These are phyloP conservation scores for Nakataea oryzae DNA, from an alignment of 2,329 filamentous ascomycete species.

Conservation along the genomic window DNA sequence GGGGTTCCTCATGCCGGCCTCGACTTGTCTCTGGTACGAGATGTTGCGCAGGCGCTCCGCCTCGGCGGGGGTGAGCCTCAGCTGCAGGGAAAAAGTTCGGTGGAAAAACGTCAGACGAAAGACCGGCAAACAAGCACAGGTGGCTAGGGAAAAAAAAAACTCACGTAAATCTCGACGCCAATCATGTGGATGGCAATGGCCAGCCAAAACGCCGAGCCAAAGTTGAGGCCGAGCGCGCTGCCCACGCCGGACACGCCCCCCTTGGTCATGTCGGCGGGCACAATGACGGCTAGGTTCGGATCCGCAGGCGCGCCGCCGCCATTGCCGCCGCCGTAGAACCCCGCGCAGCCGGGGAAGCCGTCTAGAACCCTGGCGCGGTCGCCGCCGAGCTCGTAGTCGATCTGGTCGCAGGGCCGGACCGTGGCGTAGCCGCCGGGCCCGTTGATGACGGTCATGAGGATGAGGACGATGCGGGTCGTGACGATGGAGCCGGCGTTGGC, in stretches of 20 bases:
- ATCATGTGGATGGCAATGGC: conserved; percentile 38
- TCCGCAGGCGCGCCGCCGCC: not conserved
- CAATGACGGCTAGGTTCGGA: not conserved
- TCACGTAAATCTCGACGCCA: conserved; percentile 36
- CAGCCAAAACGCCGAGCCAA: conserved; percentile 43
- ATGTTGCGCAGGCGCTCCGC: conserved; percentile 41
- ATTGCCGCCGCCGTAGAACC: not conserved
- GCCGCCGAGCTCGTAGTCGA: conserved; percentile 27
- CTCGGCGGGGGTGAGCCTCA: conserved; percentile 42
- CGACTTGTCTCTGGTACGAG: conserved; percentile 44
- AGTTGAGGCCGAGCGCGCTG: conserved; percentile 33
- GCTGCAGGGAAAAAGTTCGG: conserved; percentile 19
- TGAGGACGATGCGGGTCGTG: conserved; percentile 36
- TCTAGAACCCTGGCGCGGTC: conserved; percentile 14
- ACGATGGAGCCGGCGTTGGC: conserved; percentile 41
- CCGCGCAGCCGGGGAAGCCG: conserved; percentile 32
- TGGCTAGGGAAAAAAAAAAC: conserved; percentile 6
- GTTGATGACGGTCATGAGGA: conserved; percentile 27
- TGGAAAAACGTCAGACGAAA: not conserved
- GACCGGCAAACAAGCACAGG: not conserved
- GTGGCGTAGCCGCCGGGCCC: conserved; percentile 14
- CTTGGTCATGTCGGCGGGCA: conserved; percentile 3
- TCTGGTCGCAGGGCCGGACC: conserved; percentile 33
- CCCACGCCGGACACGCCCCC: conserved; percentile 20
- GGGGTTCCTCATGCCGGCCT: conserved; percentile 38